Conservation (phyloP, 2,329 filamentous ascomycete genomes). For the Massarina eburnea region DNA sequence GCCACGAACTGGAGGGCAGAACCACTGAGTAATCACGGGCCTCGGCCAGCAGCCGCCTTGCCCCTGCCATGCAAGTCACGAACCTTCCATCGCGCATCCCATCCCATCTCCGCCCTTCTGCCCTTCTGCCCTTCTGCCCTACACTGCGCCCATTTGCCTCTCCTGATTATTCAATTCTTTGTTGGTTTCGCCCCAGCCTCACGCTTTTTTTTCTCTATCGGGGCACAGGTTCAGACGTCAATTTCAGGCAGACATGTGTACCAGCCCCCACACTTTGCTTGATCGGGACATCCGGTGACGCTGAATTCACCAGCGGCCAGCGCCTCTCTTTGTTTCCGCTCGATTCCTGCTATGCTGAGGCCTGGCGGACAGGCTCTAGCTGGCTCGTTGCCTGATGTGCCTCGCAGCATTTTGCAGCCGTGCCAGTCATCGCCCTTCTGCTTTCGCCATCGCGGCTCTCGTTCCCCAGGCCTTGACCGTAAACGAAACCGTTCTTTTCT, state of each 20-base stretch:
- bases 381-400: slow-evolving; percentile 26
- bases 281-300: slow-evolving; percentile 28
- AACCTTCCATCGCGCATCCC: neutral
- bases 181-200: slow-evolving; percentile 3
- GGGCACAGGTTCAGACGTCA: slow-evolving; percentile 1
- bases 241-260: slow-evolving; percentile 17
- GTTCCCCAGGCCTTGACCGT: slow-evolving; percentile 17
- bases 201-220: slow-evolving; percentile 2
- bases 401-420: slow-evolving; percentile 20
- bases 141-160: slow-evolving; percentile 11
- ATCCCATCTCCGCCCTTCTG: slow-evolving; percentile 6
- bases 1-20: neutral
- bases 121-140: no score
- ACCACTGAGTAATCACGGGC: neutral
- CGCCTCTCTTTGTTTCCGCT: slow-evolving; percentile 10
- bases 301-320: slow-evolving; percentile 15
- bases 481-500: slow-evolving; percentile 8
- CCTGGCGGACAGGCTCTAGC: slow-evolving; percentile 5
- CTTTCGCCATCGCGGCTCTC: slow-evolving; percentile 13
- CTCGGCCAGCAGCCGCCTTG: neutral
- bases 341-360: slow-evolving; percentile 2
- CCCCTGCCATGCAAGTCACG: slow-evolving; percentile 2
- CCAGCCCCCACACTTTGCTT: slow-evolving; percentile 26
- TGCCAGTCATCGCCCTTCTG: slow-evolving; percentile 16
- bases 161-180: slow-evolving; percentile 5